Conservation (phyloP, 2,329 filamentous ascomycete genomes). For the Trichoderma sp. region DNA sequence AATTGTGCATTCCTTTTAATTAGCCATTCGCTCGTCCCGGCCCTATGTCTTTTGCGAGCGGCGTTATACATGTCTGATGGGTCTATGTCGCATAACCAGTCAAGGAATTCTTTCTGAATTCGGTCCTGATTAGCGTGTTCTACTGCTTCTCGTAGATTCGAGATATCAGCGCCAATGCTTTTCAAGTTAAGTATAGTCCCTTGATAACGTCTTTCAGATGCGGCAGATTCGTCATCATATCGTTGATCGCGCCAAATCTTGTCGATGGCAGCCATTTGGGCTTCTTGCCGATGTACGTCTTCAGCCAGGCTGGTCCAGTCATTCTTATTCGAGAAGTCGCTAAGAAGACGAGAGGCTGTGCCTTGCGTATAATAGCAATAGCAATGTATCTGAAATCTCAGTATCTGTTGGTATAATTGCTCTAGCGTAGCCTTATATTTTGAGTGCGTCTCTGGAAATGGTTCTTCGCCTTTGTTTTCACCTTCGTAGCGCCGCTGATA, state of each 20-base stretch:
- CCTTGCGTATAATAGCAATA: not conserved
- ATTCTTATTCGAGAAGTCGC: not conserved
- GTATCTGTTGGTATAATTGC: not conserved
- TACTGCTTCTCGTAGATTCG: not conserved
- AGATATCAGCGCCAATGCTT: not conserved
- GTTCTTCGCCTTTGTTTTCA: not conserved
- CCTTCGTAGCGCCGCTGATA: not conserved
- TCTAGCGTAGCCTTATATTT: not conserved
- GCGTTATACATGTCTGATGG: not conserved
- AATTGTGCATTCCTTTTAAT: not conserved
- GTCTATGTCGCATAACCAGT: slow-evolving; percentile 1
- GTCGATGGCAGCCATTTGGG: not conserved
- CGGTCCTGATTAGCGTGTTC: not conserved
- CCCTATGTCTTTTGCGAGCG: not conserved
- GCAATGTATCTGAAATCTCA: not conserved
- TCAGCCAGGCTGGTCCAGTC: not conserved
- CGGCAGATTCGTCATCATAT: not conserved
- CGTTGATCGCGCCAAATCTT: not conserved
- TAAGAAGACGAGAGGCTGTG: not conserved
- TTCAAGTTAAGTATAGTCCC: not conserved
- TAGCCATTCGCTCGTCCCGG: not conserved
- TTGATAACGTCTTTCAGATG: not conserved
- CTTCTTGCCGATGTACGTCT: not conserved
- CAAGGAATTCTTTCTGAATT: not conserved
- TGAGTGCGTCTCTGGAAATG: not conserved